Evolutionary conservation across 225 moss, liverwort and hornwort species (phyloP), one percentile per base, ranked within the genome.

Genomic region (Physcomitrellopsis africana): DNA sequence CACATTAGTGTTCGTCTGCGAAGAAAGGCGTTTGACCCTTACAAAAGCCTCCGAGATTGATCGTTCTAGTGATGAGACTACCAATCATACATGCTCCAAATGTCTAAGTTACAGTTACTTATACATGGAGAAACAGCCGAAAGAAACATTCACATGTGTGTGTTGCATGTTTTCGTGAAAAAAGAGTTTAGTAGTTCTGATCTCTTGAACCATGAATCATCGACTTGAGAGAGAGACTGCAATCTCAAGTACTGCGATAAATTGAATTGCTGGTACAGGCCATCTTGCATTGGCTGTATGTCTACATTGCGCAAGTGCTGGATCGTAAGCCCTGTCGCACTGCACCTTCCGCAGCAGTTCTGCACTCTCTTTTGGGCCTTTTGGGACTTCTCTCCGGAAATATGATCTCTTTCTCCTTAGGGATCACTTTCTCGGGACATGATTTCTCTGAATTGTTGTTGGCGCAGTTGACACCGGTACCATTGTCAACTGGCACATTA

Each of bases 371-470:
- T 65, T 89, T 91, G 0, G 86, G 86, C 46, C 88, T 79, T 79
- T 95, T 95, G 11, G 77, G 76, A 76, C 87, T 88, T 61, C 70
- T 85, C 59, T 89, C 88, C 9, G 49, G 51, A 26, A 52, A 73
- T n/a, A 73, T 49, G 23, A 69, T 49, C 1, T 81, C 81, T 29
- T 77, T 74, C 23, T 70, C 82, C 51, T 76, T 78, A 49, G 58
- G 15, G 15, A 26, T 41, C 51, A 65, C 54, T 18, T 77, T 63
- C 17, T 74, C 68, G 0, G 24, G 16, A 22, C 24, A 24, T 10
- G 72, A 62, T 45, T 64, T 65, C 45, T 71, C 71, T 29, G 29
- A 53, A 9, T 20, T 29, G 4, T 12, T 22, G 57, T 60, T 43
- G 44, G 16, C 52, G 59, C 60, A 51, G 59, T 76, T 74, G 52